Evolutionary conservation across 345 rosid species (phyloP).

Genomic region (thale cress (Arabidopsis thaliana)): DNA sequence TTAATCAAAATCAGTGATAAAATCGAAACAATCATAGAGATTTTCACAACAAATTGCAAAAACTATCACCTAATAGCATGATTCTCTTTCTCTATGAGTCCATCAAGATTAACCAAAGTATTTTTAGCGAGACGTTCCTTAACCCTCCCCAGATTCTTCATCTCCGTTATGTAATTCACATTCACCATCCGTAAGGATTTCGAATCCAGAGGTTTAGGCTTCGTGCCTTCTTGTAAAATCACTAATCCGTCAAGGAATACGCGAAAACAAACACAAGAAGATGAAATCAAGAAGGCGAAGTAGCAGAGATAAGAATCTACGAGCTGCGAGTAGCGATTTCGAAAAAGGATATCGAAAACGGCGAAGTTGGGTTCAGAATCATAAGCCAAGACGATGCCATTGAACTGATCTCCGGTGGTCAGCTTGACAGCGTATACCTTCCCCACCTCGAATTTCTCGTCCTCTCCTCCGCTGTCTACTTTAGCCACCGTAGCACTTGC

Average conservation of each 20-base stretch:
- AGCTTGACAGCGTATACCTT: slow-evolving; percentile 72
- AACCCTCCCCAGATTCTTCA: slow-evolving; percentile 54
- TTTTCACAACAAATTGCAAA: neutral
- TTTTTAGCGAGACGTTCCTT: slow-evolving; percentile 75
- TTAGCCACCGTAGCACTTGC: neutral
- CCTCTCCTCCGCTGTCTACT: neutral
- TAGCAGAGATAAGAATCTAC: neutral
- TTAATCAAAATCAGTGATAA: neutral
- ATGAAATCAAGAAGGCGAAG: neutral
- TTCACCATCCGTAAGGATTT: slow-evolving; percentile 70
- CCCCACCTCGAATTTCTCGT: slow-evolving; percentile 74
- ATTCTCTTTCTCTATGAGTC: slow-evolving; percentile 62
- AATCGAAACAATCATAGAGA: neutral
- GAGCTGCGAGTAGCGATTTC: slow-evolving; percentile 3
- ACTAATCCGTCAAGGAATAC: slow-evolving; percentile 50
- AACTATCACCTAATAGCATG: slow-evolving; percentile 62
- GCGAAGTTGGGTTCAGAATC: slow-evolving; percentile 80
- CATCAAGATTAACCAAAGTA: slow-evolving; percentile 56
- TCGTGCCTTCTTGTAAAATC: slow-evolving; percentile 69
- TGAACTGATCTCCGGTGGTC: slow-evolving; percentile 70
- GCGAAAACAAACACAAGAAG: neutral
- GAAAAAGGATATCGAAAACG: slow-evolving; percentile 82
- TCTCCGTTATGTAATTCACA: slow-evolving; percentile 64
- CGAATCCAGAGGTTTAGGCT: slow-evolving; percentile 47
- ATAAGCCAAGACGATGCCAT: slow-evolving; percentile 75